A percentile compares a stretch with the other conserved stretches of the same genome.
These are phyloP conservation scores for Boletus barrowsii DNA, from an alignment of 768 basidiomycete species.

Conservation along the genomic window DNA sequence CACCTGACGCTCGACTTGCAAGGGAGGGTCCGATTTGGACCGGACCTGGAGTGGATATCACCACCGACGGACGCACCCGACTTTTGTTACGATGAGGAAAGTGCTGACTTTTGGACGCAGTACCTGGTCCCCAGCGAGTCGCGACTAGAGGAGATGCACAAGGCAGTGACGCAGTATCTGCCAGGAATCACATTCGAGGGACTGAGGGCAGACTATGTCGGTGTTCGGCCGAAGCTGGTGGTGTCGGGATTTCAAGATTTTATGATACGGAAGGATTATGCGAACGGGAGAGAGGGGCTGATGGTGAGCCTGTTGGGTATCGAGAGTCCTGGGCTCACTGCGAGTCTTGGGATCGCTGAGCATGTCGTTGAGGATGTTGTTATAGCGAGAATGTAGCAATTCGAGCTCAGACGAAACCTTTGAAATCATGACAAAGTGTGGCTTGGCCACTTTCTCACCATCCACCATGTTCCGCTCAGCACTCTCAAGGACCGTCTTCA, in stretches of 20 bases:
- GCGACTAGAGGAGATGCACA: constrained; percentile 60
- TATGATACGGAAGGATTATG: constrained; percentile 62
- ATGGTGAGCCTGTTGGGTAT: constrained; percentile 90
- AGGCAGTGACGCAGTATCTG: constrained; percentile 71
- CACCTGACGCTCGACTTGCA: constrained; percentile 87
- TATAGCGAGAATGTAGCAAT: neutral
- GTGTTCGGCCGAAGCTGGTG: constrained; percentile 85
- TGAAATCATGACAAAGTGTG: constrained; percentile 3
- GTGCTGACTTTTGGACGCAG: constrained; percentile 73
- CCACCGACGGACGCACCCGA: constrained; percentile 38
- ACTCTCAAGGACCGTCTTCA: constrained; percentile 48
- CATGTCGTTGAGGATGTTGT: constrained; percentile 58
- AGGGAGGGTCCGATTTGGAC: constrained; percentile 86
- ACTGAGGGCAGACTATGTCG: constrained; percentile 78
- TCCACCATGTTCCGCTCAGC: constrained; percentile 70
- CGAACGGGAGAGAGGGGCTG: constrained; percentile 33
- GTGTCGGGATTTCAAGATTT: constrained; percentile 88
- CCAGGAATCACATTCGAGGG: constrained; percentile 58
- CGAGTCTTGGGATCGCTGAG: constrained; percentile 84
- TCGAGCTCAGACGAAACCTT: constrained; percentile 23
- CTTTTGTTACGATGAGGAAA: constrained; percentile 37
- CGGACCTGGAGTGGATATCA: constrained; percentile 85
- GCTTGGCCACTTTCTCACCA: constrained; percentile 22
- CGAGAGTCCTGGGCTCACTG: constrained; percentile 90
- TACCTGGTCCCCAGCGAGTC: constrained; percentile 64